A percentile compares a stretch with the other conserved stretches of the same genome.
Conservation (phyloP, 208 protist species). For the Trichomonas tenax region DNA sequence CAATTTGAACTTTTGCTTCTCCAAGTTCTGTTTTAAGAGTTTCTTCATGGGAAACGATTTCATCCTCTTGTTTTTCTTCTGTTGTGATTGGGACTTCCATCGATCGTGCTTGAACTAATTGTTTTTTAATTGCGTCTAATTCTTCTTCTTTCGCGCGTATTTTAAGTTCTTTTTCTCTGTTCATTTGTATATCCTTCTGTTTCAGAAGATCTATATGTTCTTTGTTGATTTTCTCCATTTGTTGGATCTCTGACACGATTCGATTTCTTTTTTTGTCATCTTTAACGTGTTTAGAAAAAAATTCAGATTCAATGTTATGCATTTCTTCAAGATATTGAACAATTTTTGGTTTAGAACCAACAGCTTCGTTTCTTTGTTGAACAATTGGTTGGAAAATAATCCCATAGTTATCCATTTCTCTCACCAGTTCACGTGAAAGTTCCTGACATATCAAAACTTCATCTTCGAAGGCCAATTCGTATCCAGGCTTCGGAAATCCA, state of each 20-base stretch:
- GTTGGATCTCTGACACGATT: neutral
- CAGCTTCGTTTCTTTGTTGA: neutral
- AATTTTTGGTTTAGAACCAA: neutral
- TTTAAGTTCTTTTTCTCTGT: neutral
- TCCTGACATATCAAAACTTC: neutral
- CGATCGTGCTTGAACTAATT: neutral
- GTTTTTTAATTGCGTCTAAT: neutral
- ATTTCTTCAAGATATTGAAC: neutral
- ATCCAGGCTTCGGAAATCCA: neutral
- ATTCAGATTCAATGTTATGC: neutral
- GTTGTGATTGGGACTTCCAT: neutral
- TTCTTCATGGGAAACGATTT: constrained; percentile 4
- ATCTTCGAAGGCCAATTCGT: neutral
- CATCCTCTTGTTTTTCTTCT: neutral
- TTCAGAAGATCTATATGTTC: neutral
- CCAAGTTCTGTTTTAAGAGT: neutral
- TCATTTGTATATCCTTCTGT: neutral
- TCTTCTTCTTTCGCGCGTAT: neutral
- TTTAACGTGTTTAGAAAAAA: neutral
- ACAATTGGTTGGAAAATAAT: neutral
- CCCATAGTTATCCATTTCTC: neutral
- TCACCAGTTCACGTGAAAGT: neutral
- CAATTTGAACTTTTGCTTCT: neutral
- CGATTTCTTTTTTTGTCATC: neutral
- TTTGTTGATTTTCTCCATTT: neutral